phyloP scores from a whole-genome alignment of 2,329 filamentous ascomycete species.

The Mycosphaerella arachidis region DNA sequence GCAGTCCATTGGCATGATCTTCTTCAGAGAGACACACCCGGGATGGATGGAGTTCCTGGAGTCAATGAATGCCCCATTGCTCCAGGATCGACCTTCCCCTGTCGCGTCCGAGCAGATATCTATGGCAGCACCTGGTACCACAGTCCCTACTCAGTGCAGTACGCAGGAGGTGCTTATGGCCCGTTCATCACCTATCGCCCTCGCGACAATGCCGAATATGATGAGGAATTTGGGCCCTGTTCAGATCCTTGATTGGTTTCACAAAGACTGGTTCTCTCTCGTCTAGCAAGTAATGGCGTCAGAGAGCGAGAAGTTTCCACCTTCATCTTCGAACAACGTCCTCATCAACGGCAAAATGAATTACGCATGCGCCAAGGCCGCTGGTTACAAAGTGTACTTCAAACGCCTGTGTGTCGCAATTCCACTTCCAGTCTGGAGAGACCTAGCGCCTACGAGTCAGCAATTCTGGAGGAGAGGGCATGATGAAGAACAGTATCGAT shows the following conservation, averaged over 20 bases:
- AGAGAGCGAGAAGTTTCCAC: conserved; percentile 14
- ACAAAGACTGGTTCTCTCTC: conserved; percentile 31
- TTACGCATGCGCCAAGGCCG: conserved; percentile 30
- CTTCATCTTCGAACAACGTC: conserved; percentile 29
- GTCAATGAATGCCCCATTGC: conserved; percentile 46
- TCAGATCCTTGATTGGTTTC: conserved; percentile 43
- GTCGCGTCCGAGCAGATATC: conserved; percentile 38
- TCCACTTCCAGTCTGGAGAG: conserved; percentile 38
- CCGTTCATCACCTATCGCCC: conserved; percentile 44
- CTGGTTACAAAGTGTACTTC: conserved; percentile 26
- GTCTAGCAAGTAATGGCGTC: conserved; percentile 32
- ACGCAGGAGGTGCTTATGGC: conserved; percentile 40
- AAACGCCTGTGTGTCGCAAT: conserved; percentile 33
- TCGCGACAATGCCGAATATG: conserved; percentile 37
- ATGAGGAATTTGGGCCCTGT: conserved; percentile 44
- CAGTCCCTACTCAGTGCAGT: conserved; percentile 40
- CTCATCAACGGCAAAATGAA: conserved; percentile 28
- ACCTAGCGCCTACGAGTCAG: conserved; percentile 42
- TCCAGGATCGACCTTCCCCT: conserved; percentile 34
- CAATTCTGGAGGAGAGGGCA: conserved; percentile 40
- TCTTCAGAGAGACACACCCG: conserved; percentile 50
- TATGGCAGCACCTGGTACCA: conserved; percentile 42
- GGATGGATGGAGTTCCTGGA: conserved; percentile 47
- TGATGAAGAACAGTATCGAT: conserved; percentile 48
- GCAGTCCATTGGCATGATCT: conserved; percentile 53